These are phyloP conservation scores for Kwoniella mangroviensis DNA, from an alignment of 768 basidiomycete species.

Conservation along the genomic window DNA sequence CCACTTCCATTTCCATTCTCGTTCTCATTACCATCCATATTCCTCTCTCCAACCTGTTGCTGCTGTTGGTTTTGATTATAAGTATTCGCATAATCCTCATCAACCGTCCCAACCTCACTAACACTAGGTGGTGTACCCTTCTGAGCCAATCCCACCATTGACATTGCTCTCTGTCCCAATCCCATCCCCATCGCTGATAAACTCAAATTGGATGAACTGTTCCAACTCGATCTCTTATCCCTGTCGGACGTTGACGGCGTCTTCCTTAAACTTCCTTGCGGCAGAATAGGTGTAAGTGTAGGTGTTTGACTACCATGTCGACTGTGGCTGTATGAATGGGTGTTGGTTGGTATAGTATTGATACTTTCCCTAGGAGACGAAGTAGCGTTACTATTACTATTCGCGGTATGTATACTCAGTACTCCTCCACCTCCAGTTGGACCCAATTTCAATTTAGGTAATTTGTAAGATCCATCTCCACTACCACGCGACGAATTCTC, in stretches of 20 bases:
- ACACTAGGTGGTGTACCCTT: slow-evolving; percentile 10
- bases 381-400: neutral
- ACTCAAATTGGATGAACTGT: slow-evolving; percentile 1
- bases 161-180: slow-evolving; percentile 20
- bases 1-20: slow-evolving; percentile 9
- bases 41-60: neutral
- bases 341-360: neutral
- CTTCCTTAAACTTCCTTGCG: slow-evolving; percentile 6
- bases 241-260: neutral
- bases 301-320: neutral
- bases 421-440: slow-evolving; percentile 3
- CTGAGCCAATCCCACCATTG: slow-evolving; percentile 6
- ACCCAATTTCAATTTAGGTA: slow-evolving; percentile 38
- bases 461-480: slow-evolving; percentile 16
- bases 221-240: slow-evolving; percentile 14
- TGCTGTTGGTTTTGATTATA: neutral
- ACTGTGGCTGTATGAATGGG: neutral
- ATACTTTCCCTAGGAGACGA: slow-evolving; percentile 11
- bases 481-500: neutral
- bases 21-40: slow-evolving; percentile 7
- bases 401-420: neutral
- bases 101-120: slow-evolving; percentile 27
- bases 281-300: slow-evolving; percentile 1
- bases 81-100: slow-evolving; percentile 3
- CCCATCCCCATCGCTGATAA: neutral